Evolutionary conservation across 2,329 filamentous ascomycete species (phyloP).

Genomic region (Clonostachys rosea): DNA sequence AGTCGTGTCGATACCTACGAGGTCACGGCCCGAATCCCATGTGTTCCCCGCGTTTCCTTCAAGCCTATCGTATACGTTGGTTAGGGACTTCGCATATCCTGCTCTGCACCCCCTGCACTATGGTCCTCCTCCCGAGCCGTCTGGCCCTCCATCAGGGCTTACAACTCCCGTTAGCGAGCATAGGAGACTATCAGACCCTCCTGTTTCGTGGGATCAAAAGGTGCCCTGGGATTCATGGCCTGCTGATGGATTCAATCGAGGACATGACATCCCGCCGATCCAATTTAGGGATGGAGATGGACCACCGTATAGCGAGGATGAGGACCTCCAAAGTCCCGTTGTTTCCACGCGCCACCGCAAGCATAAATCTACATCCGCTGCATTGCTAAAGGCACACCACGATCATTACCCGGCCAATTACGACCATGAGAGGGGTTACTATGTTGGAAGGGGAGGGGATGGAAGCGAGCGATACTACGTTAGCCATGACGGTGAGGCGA

Average conservation of each 20-base stretch:
- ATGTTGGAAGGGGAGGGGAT: slow-evolving; percentile 62
- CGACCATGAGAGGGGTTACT: slow-evolving; percentile 61
- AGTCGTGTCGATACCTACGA: slow-evolving; percentile 59
- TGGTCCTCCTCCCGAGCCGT: slow-evolving; percentile 76
- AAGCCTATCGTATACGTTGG: slow-evolving; percentile 80
- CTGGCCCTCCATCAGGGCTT: slow-evolving; percentile 65
- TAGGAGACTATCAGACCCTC: slow-evolving; percentile 79
- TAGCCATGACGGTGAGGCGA: slow-evolving; percentile 62
- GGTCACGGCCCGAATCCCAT: slow-evolving; percentile 77
- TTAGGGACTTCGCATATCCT: slow-evolving; percentile 95
- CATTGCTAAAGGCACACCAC: slow-evolving; percentile 15
- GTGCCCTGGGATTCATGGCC: slow-evolving; percentile 55
- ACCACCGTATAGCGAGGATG: slow-evolving; percentile 91
- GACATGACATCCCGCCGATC: slow-evolving; percentile 73
- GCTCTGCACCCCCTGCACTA: slow-evolving; percentile 83
- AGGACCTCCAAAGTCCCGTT: slow-evolving; percentile 89
- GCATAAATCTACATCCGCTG: slow-evolving; percentile 65
- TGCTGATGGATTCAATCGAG: slow-evolving; percentile 50
- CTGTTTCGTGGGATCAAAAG: slow-evolving; percentile 68
- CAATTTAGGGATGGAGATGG: slow-evolving; percentile 85
- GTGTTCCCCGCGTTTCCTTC: slow-evolving; percentile 81
- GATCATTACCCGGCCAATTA: slow-evolving; percentile 42
- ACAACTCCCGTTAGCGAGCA: slow-evolving; percentile 83
- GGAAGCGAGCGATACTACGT: slow-evolving; percentile 73
- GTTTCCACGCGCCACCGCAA: slow-evolving; percentile 82